Evolutionary conservation across 805 yeast genomes (phyloP).

Genomic region (Sugiyamaella smithiae): DNA sequence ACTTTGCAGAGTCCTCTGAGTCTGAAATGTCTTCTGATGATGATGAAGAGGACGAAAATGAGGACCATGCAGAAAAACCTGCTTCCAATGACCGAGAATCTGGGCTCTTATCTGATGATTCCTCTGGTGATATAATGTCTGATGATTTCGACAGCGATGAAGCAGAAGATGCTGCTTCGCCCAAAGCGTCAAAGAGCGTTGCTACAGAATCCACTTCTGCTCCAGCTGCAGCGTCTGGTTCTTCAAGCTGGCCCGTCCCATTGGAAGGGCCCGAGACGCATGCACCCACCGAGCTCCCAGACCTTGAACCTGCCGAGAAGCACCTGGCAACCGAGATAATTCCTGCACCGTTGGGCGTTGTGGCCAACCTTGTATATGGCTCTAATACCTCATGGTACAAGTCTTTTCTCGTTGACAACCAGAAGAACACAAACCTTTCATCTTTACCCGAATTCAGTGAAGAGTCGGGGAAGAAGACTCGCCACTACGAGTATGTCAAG

Average conservation of each 20-base stretch:
- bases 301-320: constrained; percentile 50
- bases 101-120: neutral
- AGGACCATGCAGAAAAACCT: constrained; percentile 19
- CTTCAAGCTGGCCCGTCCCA: constrained; percentile 28
- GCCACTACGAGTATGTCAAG: constrained; percentile 62
- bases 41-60: constrained; percentile 22
- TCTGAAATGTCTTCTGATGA: constrained; percentile 38
- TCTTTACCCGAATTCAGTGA: constrained; percentile 21
- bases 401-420: constrained; percentile 37
- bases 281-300: constrained; percentile 50
- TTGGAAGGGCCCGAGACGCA: constrained; percentile 68
- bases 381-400: constrained; percentile 45
- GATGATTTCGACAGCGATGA: constrained; percentile 33
- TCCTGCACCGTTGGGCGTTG: constrained; percentile 73
- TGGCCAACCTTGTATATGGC: constrained; percentile 71
- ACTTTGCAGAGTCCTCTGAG: constrained; percentile 24
- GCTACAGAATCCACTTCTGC: constrained; percentile 9
- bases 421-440: constrained; percentile 32
- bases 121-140: constrained; percentile 22
- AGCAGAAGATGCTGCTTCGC: constrained; percentile 20
- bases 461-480: constrained; percentile 34
- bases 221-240: constrained; percentile 10
- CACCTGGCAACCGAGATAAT: constrained; percentile 51
- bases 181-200: constrained; percentile 1
- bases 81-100: constrained; percentile 22